Conservation (phyloP, 2,329 filamentous ascomycete species). For the Epicoccum sorghinum region DNA sequence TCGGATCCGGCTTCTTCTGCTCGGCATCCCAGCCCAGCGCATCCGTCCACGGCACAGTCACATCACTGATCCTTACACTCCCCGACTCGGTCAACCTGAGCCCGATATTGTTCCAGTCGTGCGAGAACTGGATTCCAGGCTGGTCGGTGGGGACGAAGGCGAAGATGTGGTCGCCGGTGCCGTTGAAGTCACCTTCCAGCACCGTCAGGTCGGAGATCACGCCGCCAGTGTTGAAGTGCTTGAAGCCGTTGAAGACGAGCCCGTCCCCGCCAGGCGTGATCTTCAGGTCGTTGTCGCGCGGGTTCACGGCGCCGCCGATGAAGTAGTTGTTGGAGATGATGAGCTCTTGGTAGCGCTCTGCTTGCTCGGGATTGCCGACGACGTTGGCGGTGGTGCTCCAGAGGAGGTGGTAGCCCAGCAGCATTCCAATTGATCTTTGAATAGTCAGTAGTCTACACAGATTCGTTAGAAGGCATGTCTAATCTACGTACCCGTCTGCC, state of each 20-base stretch:
- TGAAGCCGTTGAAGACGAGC: conserved; percentile 66
- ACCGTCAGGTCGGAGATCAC: conserved; percentile 70
- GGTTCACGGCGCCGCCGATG: conserved; percentile 69
- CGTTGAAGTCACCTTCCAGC: conserved; percentile 66
- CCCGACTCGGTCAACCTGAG: conserved; percentile 69
- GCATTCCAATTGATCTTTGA: conserved; percentile 63
- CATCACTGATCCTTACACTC: conserved; percentile 64
- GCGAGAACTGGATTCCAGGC: conserved; percentile 61
- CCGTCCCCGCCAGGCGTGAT: conserved; percentile 62
- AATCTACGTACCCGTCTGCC: conserved; percentile 62
- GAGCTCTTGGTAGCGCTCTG: conserved; percentile 61
- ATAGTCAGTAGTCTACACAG: background rate
- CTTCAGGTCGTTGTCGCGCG: conserved; percentile 65
- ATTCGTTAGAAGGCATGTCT: background rate
- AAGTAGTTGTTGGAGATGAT: conserved; percentile 71
- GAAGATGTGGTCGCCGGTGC: conserved; percentile 67
- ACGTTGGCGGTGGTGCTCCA: conserved; percentile 68
- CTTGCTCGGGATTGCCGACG: conserved; percentile 66
- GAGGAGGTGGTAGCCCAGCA: conserved; percentile 68
- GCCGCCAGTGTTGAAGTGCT: conserved; percentile 72
- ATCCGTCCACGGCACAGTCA: conserved; percentile 64
- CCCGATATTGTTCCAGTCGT: conserved; percentile 71
- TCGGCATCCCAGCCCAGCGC: conserved; percentile 65
- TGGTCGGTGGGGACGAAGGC: conserved; percentile 65
- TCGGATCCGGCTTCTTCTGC: conserved; percentile 58